A percentile compares a stretch with the other conserved stretches of the same genome.
phyloP scores from a whole-genome alignment of 1,284 basidiomycete species.

The Rhodofomes roseus region DNA sequence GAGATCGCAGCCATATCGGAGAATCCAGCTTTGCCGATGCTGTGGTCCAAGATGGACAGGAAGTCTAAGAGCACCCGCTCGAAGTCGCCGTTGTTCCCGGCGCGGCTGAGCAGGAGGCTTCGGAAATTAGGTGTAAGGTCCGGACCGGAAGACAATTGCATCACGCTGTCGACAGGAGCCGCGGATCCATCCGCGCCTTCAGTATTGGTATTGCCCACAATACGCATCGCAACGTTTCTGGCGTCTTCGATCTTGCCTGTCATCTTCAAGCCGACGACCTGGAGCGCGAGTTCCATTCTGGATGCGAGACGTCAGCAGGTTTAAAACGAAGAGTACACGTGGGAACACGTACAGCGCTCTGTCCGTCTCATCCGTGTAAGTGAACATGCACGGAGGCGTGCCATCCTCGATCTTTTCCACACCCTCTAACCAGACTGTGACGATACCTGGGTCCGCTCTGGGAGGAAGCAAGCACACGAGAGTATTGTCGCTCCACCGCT shows the following conservation, averaged over 20 bases:
- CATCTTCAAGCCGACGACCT: conserved; percentile 95
- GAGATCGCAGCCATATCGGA: conserved; percentile 54
- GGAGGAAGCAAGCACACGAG: conserved; percentile 92
- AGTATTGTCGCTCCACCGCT: conserved; percentile 92
- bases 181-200: conserved; percentile 39
- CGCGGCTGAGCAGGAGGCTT: conserved; percentile 48
- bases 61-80: conserved; percentile 80
- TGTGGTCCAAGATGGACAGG: conserved; percentile 68
- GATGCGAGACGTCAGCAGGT: conserved; percentile 2
- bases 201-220: conserved; percentile 60
- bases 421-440: conserved; percentile 86
- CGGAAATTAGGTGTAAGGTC: conserved; percentile 46
- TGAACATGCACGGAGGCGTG: conserved; percentile 66
- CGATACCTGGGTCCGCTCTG: conserved; percentile 76
- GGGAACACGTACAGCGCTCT: conserved; percentile 66
- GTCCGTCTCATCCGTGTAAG: conserved; percentile 89
- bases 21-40: conserved; percentile 34
- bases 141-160: conserved; percentile 47
- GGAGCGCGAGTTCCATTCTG: conserved; percentile 92
- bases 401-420: conserved; percentile 57
- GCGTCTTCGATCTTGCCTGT: conserved; percentile 93
- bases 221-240: conserved; percentile 85
- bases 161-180: conserved; percentile 36
- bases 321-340: conserved; percentile 8
- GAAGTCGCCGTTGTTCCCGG: conserved; percentile 57